Percentiles rank a stretch among this genome's conserved stretches.
Evolutionary conservation across 495 filamentous ascomycete genomes (phyloP).

Genomic region (Aspergillus nanangensis): DNA sequence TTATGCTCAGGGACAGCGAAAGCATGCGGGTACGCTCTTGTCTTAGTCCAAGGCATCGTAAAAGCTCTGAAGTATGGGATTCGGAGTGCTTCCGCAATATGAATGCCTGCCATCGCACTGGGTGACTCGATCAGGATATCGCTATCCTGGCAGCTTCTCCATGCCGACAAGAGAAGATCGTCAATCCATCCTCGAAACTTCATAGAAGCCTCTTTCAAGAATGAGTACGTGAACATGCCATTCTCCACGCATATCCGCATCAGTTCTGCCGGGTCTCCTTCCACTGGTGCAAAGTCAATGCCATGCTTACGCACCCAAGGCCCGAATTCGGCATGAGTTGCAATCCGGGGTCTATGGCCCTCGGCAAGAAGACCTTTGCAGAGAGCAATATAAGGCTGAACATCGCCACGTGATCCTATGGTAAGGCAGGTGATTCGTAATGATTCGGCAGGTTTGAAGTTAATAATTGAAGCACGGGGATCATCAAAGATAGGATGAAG

Average conservation of each 20-base stretch:
- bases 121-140: slow-evolving; percentile 93
- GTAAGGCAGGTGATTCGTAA: slow-evolving; percentile 90
- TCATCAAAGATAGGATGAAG: slow-evolving; percentile 82
- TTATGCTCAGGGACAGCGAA: slow-evolving; percentile 93
- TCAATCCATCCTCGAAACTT: slow-evolving; percentile 97
- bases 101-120: slow-evolving; percentile 96
- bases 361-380: slow-evolving; percentile 88
- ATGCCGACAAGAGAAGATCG: slow-evolving; percentile 77
- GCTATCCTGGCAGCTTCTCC: slow-evolving; percentile 77
- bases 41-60: slow-evolving; percentile 98
- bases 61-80: slow-evolving; percentile 98
- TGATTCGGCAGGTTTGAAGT: slow-evolving; percentile 84
- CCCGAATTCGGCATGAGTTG: slow-evolving; percentile 87
- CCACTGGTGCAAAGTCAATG: slow-evolving; percentile 84
- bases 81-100: slow-evolving; percentile 91
- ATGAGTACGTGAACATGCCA: slow-evolving; percentile 93
- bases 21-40: slow-evolving; percentile 92
- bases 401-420: slow-evolving; percentile 92
- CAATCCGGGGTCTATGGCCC: slow-evolving; percentile 82
- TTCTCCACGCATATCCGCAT: slow-evolving; percentile 96
- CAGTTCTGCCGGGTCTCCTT: slow-evolving; percentile 87
- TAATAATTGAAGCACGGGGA: slow-evolving; percentile 83
- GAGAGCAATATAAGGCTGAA: slow-evolving; percentile 95
- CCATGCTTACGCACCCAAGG: slow-evolving; percentile 86
- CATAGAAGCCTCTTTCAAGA: slow-evolving; percentile 77